Percentiles rank a stretch among this genome's conserved stretches.
Conservation (phyloP, 2,329 filamentous ascomycete species). For the Rutstroemia sydowiana region DNA sequence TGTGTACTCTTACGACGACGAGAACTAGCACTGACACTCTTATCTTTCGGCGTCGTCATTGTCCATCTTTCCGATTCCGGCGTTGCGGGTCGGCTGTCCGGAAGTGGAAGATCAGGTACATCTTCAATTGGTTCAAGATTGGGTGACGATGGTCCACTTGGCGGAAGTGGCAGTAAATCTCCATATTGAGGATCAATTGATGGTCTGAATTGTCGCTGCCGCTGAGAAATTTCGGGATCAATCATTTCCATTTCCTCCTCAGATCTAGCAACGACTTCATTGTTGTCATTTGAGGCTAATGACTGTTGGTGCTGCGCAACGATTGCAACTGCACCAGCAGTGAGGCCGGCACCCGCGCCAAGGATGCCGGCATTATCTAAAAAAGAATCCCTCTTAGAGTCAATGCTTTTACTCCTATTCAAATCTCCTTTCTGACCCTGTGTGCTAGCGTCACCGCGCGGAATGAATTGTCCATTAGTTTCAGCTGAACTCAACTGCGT, state of each 20-base stretch:
- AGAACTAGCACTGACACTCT: too few species aligned
- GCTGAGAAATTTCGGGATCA: slow-evolving; percentile 51
- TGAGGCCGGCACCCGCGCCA: slow-evolving; percentile 62
- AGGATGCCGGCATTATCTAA: slow-evolving; percentile 65
- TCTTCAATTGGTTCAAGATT: slow-evolving; percentile 29
- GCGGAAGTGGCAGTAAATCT: slow-evolving; percentile 56
- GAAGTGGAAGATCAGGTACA: slow-evolving; percentile 50
- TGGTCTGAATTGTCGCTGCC: slow-evolving; percentile 53
- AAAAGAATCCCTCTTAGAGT: slow-evolving; percentile 49
- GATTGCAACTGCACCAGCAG: slow-evolving; percentile 38
- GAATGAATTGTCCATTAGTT: slow-evolving; percentile 13
- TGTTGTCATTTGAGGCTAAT: slow-evolving; percentile 29
- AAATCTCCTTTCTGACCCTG: slow-evolving; percentile 20
- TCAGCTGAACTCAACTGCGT: slow-evolving; percentile 22
- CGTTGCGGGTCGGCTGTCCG: slow-evolving; percentile 50
- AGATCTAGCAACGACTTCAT: slow-evolving; percentile 15
- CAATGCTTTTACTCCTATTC: slow-evolving; percentile 25
- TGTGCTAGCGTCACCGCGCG: slow-evolving; percentile 17
- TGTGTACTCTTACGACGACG: slow-evolving; percentile 21
- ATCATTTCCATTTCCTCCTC: slow-evolving; percentile 34
- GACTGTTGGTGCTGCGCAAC: slow-evolving; percentile 29
- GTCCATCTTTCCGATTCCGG: slow-evolving; percentile 25
- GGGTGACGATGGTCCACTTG: slow-evolving; percentile 49
- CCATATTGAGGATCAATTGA: slow-evolving; percentile 61
- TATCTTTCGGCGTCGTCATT: slow-evolving; percentile 19